These are phyloP conservation scores for Solanum aculeatissimum DNA, from an alignment of 305 asterid species.

Conservation along the genomic window DNA sequence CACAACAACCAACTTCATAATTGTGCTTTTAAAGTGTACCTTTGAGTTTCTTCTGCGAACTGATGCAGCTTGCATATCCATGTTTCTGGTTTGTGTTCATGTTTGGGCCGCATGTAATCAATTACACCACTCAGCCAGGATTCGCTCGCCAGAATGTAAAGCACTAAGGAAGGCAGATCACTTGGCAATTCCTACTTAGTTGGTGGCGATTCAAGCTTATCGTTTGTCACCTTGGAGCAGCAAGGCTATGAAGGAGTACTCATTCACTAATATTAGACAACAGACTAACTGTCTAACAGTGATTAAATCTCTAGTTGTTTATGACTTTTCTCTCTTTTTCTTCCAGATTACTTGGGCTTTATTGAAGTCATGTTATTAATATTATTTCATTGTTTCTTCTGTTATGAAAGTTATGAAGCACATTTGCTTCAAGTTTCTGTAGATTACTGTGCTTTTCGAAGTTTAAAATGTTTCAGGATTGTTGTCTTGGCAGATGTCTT, in stretches of 20 bases:
- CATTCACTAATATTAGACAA: not conserved
- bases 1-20: not conserved
- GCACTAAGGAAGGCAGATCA: conserved; percentile 1
- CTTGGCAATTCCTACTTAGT: not conserved
- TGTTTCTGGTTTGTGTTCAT: conserved; percentile 22
- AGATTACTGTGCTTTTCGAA: not conserved
- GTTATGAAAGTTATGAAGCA: not conserved
- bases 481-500: no score
- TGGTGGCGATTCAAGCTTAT: not conserved
- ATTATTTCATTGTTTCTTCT: not conserved
- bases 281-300: not conserved
- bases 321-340: not conserved
- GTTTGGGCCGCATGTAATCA: conserved; percentile 18
- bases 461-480: not conserved
- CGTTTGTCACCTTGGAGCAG: not conserved
- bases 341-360: not conserved
- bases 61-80: conserved; percentile 31
- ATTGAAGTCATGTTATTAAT: not conserved
- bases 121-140: conserved; percentile 37
- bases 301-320: not conserved
- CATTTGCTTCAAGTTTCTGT: not conserved
- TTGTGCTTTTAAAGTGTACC: not conserved
- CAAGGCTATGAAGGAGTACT: not conserved
- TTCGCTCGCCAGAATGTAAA: conserved; percentile 37
- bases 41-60: conserved; percentile 12